Evolutionary conservation across 2,329 filamentous ascomycete species (phyloP), one percentile per base, ranked within the genome.

Genomic region (Acrocalymma vagum): DNA sequence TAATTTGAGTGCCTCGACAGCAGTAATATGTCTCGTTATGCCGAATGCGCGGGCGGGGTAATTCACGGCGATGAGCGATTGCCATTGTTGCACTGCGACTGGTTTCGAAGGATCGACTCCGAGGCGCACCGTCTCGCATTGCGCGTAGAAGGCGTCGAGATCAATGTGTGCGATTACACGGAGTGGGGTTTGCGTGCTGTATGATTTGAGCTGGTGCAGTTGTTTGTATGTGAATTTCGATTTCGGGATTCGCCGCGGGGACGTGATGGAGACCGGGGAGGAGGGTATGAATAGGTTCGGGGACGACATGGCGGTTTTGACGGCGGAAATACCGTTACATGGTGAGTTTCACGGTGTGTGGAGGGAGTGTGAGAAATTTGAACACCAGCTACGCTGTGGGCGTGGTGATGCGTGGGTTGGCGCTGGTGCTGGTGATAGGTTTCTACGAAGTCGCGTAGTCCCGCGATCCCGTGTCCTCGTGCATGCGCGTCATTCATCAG

Each of bases 31-130:
- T 22, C 93, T 78, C 29, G 78, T 86, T 38, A 99, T 84, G 2
- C 90, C 91, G 59, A 83, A 92, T 7, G 81, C 80, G 11, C 94
- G 85, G 5, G 93, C 92, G 3, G 94, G 85, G 63, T 99, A 99
- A 73, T 99, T 99, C 70, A 99, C 85, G 3, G 94, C 94, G 64
- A 99, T 99, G 16, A 99, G 78, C 7, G 88, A 90, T 70, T 95
- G 88, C 88, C 88, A 97, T 77, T 97, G 93, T 65, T 95, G 92
- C 14, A 99, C 94, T 1, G 91, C 94, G 16, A 99, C 80, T 8
- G 94, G 94, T 52, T 85, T 81, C 42, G 90, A 82, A 47, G 89
- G 85, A 10, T 86, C 76, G 9, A 88, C 75, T 9, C 85, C 85
- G 29, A 97, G 78, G 6, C 94, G 84, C 8, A 96, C 85, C 81